Evolutionary conservation across 257 asterid genomes (phyloP).

Genomic region (Petunia secreta): DNA sequence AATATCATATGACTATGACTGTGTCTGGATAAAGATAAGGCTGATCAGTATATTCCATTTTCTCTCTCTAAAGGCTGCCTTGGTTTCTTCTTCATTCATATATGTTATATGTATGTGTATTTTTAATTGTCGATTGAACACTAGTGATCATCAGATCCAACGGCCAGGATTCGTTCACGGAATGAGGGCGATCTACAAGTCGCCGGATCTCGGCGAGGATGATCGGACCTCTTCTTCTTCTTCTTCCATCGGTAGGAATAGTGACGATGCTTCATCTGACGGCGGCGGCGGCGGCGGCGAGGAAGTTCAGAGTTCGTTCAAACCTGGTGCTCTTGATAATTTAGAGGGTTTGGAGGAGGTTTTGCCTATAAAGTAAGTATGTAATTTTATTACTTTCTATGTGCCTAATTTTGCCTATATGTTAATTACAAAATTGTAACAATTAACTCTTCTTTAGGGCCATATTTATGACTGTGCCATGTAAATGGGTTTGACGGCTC

Average conservation of each 20-base stretch:
- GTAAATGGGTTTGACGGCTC: too few relatives aligned
- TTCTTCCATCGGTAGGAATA: conserved; percentile 44
- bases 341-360: conserved; percentile 55
- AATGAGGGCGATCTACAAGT: conserved; percentile 39
- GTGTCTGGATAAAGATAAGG: too few relatives aligned
- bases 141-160: conserved; percentile 47
- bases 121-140: conserved; percentile 41
- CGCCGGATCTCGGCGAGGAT: conserved; percentile 35
- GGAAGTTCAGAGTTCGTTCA: conserved; percentile 50
- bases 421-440: too few relatives aligned
- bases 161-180: conserved; percentile 41
- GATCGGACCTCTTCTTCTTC: conserved; percentile 25
- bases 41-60: background rate
- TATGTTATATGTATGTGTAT: background rate
- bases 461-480: too few relatives aligned
- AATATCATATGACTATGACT: too few relatives aligned
- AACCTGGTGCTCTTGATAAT: conserved; percentile 37
- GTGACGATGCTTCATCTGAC: conserved; percentile 39
- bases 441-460: too few relatives aligned
- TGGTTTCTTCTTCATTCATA: background rate
- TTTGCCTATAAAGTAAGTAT: conserved; percentile 45
- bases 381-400: conserved; percentile 17
- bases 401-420: too few relatives aligned
- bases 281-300: conserved; percentile 37
- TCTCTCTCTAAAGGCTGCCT: background rate